Conservation (phyloP, 192 early-diverging fungal species). For the Gonapodya prolifera region DNA sequence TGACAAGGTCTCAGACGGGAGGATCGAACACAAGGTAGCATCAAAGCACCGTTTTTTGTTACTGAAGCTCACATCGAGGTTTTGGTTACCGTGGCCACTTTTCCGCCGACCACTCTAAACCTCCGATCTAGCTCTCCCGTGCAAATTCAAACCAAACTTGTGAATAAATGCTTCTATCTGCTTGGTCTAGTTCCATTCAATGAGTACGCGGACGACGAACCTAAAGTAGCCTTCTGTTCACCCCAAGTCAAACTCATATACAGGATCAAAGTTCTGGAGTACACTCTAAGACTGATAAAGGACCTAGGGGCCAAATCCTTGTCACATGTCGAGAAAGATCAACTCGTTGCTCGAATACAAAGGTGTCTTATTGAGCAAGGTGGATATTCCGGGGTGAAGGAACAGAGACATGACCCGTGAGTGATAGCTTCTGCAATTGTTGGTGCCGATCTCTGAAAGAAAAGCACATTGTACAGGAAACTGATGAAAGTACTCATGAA, state of each 20-base stretch:
- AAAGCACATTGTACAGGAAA: neutral
- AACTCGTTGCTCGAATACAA: neutral
- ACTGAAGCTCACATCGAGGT: neutral
- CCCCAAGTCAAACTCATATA: neutral
- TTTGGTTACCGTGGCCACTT: neutral
- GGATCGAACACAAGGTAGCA: neutral
- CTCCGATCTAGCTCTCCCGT: neutral
- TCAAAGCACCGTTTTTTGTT: neutral
- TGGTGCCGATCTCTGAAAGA: neutral
- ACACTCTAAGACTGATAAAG: neutral
- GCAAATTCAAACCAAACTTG: neutral
- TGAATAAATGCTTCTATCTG: neutral
- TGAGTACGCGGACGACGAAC: neutral
- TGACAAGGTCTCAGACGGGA: neutral
- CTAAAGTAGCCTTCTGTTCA: neutral
- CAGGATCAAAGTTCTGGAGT: neutral
- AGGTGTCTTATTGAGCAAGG: neutral
- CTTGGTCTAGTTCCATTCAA: neutral
- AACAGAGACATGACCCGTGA: neutral
- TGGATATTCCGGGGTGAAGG: neutral
- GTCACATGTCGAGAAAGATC: neutral
- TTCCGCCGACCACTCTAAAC: neutral
- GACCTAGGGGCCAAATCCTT: neutral
- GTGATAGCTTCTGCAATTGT: neutral
- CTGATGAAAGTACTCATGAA: neutral